phyloP scores from a whole-genome alignment of 2,329 filamentous ascomycete species.

The Alternaria tenuissima region DNA sequence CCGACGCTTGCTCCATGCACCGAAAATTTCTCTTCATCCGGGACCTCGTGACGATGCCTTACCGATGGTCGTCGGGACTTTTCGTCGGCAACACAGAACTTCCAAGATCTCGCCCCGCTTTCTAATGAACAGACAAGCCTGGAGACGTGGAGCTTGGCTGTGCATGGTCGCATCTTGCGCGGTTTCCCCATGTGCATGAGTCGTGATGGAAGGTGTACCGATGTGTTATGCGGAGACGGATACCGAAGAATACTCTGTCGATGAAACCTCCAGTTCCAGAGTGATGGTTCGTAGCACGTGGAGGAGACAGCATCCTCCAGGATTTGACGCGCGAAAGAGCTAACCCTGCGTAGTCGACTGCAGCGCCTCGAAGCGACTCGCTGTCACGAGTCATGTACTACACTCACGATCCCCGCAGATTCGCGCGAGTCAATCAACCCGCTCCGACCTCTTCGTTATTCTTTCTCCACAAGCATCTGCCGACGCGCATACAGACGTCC shows the following conservation, averaged over 20 bases:
- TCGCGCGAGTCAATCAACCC: constrained; percentile 3
- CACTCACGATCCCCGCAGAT: constrained; percentile 10
- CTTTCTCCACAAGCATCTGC: constrained; percentile 20
- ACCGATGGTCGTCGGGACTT: constrained; percentile 4
- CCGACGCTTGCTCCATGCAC: constrained; percentile 20
- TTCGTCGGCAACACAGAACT: constrained; percentile 11
- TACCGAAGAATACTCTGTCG: not conserved
- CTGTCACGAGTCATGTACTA: constrained; percentile 6
- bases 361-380: not conserved
- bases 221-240: not conserved
- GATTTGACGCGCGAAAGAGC: not conserved
- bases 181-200: constrained; percentile 1
- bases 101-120: constrained; percentile 10
- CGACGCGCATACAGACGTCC: constrained; percentile 25
- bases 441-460: constrained; percentile 7
- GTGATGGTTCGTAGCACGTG: not conserved
- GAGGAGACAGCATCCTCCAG: constrained; percentile 3
- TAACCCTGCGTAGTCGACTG: not conserved
- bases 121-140: not conserved
- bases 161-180: constrained; percentile 15
- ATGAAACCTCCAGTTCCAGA: not conserved
- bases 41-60: constrained; percentile 19
- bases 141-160: constrained; percentile 5
- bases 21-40: constrained; percentile 16
- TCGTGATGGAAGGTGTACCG: not conserved